phyloP scores from a whole-genome alignment of 495 filamentous ascomycete genomes.

The Xylona heveae region DNA sequence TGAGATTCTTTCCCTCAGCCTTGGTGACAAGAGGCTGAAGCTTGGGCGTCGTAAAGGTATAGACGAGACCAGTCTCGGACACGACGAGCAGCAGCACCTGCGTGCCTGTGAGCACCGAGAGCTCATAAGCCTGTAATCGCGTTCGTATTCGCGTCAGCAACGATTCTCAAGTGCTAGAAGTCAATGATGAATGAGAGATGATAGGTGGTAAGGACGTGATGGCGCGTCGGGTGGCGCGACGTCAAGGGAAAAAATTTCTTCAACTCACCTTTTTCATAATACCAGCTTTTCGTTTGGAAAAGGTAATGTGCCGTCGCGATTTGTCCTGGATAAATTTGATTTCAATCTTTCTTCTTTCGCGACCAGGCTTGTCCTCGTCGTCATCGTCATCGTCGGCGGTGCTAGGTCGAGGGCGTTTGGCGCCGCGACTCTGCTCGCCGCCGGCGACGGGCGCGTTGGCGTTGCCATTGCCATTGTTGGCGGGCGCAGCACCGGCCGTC shows the following conservation, averaged over 20 bases:
- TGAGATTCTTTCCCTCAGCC: slow-evolving; percentile 97
- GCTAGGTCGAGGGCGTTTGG: slow-evolving; percentile 61
- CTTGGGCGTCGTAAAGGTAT: slow-evolving; percentile 98
- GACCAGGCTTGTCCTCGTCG: slow-evolving; percentile 93
- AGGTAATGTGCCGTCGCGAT: slow-evolving; percentile 98
- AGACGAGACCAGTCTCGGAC: slow-evolving; percentile 94
- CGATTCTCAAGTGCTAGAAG: slow-evolving; percentile 3
- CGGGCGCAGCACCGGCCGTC: slow-evolving; percentile 26
- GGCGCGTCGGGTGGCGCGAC: slow-evolving; percentile 1
- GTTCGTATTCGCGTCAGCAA: slow-evolving; percentile 5
- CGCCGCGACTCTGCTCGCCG: slow-evolving; percentile 42
- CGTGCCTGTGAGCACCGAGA: slow-evolving; percentile 93
- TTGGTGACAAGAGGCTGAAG: slow-evolving; percentile 97
- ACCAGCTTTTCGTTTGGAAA: slow-evolving; percentile 98
- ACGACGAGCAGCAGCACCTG: slow-evolving; percentile 96
- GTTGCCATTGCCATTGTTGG: slow-evolving; percentile 39
- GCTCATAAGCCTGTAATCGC: slow-evolving; percentile 64
- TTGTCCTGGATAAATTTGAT: slow-evolving; percentile 99
- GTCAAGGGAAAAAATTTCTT: slow-evolving; percentile 1
- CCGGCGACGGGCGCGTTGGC: slow-evolving; percentile 18
- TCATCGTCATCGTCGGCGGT: slow-evolving; percentile 89
- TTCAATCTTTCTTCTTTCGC: slow-evolving; percentile 98
- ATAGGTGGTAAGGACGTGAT: slow-evolving; percentile 2
- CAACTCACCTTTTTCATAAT: slow-evolving; percentile 99
- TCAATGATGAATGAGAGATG: not conserved